Base-by-base conservation (phyloP, 1,284 basidiomycete genomes). In the Volvariella volvacea region DNA sequence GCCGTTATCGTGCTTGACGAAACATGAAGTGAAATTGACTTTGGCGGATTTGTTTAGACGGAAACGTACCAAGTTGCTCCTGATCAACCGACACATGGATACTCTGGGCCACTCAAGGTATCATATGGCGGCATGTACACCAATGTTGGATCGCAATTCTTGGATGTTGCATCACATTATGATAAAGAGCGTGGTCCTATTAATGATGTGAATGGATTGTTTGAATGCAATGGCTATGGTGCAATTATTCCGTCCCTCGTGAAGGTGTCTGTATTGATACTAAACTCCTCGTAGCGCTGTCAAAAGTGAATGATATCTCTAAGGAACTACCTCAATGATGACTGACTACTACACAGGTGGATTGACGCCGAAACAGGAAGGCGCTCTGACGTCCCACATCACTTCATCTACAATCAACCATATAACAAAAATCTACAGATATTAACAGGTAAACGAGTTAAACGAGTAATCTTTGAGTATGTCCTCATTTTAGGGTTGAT, bases 361-460 rank as follows among this genome's bases (percentile, higher is more conserved):
- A 66, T 81, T 14, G 66, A 77, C 46, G 56, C 51, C 0, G 51
- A 62, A 20, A 78, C 70, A 0, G 82, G 82, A 22, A 70, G 53
- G 39, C 74, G 81, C 8, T 81, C 73, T 0, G 80, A 83, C 52
- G 55, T 72, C 2, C 70, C 82, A 1, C 78, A 81, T 50, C 47
- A 69, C 50, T 80, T 74, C 48, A 59, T 83, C 12, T 83, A 83
- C 52, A 73, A 73, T 31, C 68, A 76, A 42, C 48, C 56, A 1
- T 50, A 58, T 15, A 68, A 68, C 43, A 59, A 63, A 19, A 76
- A 74, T 41, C 46, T 78, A 7, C 55, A 56, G 3, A 62, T 78
- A n/a, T 22, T 65, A 3, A 58, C 56, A 7, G 61, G 63, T 4
- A 67, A 64, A 39, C 62, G 67, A 1, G 74, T 76, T 10, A 64